Percentiles rank a stretch among this genome's conserved stretches.
Conservation (phyloP, 805 yeast species). For the Cyberlindnera subsufficiens region DNA sequence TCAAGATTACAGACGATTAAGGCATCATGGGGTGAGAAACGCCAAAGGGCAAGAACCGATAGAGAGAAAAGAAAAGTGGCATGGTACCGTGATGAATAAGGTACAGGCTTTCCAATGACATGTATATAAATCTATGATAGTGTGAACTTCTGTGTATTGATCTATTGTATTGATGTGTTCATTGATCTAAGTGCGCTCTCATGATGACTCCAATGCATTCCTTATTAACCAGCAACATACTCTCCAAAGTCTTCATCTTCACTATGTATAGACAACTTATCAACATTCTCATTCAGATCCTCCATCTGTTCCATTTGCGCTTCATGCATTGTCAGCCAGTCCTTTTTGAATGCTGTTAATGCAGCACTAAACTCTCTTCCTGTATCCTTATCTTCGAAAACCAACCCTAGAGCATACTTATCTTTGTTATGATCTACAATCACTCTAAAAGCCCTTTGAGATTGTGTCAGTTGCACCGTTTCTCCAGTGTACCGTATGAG, state of each 20-base stretch:
- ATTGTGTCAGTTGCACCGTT: slow-evolving; percentile 23
- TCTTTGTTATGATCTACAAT: slow-evolving; percentile 26
- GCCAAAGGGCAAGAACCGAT: slow-evolving; percentile 46
- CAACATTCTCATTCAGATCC: not conserved
- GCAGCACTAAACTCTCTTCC: slow-evolving; percentile 7
- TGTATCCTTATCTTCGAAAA: slow-evolving; percentile 25
- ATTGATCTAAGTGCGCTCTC: too few species aligned
- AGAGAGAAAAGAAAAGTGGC: slow-evolving; percentile 49
- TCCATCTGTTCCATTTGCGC: slow-evolving; percentile 1
- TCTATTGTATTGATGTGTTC: too few species aligned
- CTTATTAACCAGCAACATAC: slow-evolving; percentile 14
- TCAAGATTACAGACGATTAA: slow-evolving; percentile 39
- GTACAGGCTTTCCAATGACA: too few species aligned
- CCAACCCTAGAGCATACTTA: slow-evolving; percentile 36
- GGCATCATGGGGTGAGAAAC: slow-evolving; percentile 42
- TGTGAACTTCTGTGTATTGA: too few species aligned
- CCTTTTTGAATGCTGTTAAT: slow-evolving; percentile 2
- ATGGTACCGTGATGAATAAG: slow-evolving; percentile 48
- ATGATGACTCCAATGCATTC: too few species aligned
- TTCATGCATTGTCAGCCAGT: not conserved
- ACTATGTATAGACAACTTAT: slow-evolving; percentile 1
- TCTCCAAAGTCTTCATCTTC: slow-evolving; percentile 24
- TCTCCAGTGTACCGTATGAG: slow-evolving; percentile 26
- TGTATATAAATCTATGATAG: not conserved
- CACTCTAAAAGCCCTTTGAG: slow-evolving; percentile 28